A percentile compares a stretch with the other conserved stretches of the same genome.
Conservation (phyloP, 176 grass and related monocot genomes). For the maize (Zea mays) region DNA sequence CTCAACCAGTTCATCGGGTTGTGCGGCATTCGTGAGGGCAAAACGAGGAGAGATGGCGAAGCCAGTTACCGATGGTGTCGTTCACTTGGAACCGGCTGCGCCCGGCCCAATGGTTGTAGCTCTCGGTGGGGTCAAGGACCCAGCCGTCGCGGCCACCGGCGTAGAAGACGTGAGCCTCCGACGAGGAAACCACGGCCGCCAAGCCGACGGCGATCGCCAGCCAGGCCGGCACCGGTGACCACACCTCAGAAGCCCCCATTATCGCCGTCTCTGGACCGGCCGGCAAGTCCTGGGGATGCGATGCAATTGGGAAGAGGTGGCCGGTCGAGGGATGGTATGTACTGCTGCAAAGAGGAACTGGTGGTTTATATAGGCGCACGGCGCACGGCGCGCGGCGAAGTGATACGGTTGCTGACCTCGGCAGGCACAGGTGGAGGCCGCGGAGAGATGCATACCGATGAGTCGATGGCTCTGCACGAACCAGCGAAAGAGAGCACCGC, state of each 20-base stretch:
- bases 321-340: background rate
- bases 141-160: conserved; percentile 72
- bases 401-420: conserved; percentile 39
- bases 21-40: background rate
- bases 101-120: conserved; percentile 72
- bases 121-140: conserved; percentile 71
- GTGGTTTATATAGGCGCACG: conserved; percentile 5
- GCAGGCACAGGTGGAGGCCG: conserved; percentile 26
- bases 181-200: conserved; percentile 31
- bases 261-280: background rate
- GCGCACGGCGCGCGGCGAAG: background rate
- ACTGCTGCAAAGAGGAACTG: background rate
- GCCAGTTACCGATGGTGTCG: conserved; percentile 59
- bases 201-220: conserved; percentile 20
- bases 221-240: background rate
- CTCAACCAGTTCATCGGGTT: background rate
- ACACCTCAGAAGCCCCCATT: conserved; percentile 15
- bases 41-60: background rate
- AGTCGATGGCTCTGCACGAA: conserved; percentile 2
- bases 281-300: too few species aligned
- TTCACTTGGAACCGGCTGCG: conserved; percentile 74
- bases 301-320: background rate
- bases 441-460: conserved; percentile 1
- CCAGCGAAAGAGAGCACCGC: conserved; percentile 19
- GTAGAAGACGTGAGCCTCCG: conserved; percentile 68